These are phyloP conservation scores for Sporothrix dimorphospora DNA, from an alignment of 2,329 filamentous ascomycete genomes.

Conservation along the genomic window DNA sequence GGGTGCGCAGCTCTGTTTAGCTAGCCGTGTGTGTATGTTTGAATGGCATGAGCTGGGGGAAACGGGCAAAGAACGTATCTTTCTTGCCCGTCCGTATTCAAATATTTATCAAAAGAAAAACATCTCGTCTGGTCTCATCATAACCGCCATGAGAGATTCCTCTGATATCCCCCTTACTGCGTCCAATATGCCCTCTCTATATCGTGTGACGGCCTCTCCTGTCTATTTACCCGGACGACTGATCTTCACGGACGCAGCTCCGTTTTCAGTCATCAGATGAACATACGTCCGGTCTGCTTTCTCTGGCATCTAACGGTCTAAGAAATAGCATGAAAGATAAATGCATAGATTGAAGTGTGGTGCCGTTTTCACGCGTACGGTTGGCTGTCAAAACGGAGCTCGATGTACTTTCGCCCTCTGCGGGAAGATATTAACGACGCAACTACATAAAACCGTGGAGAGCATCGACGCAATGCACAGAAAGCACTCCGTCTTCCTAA, in stretches of 20 bases:
- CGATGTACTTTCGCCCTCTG: too few species aligned
- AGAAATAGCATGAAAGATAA: too few species aligned
- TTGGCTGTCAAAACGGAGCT: too few species aligned
- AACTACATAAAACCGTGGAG: neutral
- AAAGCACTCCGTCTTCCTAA: constrained; percentile 1
- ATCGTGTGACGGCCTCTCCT: neutral
- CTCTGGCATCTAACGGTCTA: too few species aligned
- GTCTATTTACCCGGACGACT: neutral
- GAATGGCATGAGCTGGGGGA: neutral
- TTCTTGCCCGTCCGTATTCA: neutral
- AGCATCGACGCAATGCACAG: neutral
- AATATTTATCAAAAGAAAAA: neutral
- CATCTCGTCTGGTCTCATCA: too few species aligned
- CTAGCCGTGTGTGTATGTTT: neutral
- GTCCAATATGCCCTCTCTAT: neutral
- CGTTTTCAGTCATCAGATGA: constrained; percentile 1
- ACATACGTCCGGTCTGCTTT: neutral
- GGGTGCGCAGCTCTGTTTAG: neutral
- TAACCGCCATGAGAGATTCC: neutral
- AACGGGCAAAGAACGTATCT: neutral
- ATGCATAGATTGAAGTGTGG: too few species aligned
- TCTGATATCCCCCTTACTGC: neutral
- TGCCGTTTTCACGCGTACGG: too few species aligned
- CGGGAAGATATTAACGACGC: neutral
- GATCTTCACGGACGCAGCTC: neutral